Percentiles rank a stretch among this genome's conserved stretches.
Evolutionary conservation across 257 asterid species (phyloP).

Genomic region (Asclepias syriaca): DNA sequence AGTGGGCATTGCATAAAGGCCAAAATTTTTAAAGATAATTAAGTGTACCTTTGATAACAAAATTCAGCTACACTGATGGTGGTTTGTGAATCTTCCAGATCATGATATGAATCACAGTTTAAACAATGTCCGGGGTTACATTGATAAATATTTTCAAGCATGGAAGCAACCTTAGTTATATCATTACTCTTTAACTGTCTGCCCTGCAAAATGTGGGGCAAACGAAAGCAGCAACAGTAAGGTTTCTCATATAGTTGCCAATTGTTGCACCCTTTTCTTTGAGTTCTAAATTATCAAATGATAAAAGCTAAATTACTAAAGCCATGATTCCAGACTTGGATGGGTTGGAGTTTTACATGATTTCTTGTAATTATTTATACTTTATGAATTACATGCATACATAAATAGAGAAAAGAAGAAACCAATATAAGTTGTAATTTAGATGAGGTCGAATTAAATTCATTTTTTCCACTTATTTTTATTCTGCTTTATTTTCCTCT

Average conservation of each 20-base stretch:
- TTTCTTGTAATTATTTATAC: not conserved
- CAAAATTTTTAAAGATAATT: not conserved
- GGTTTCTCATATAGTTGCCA: not conserved
- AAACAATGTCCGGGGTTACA: slow-evolving; percentile 57
- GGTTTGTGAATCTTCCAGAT: slow-evolving; percentile 51
- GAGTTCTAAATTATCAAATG: not conserved
- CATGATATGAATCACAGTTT: slow-evolving; percentile 51
- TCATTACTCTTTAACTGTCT: slow-evolving; percentile 27
- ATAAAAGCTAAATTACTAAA: not conserved
- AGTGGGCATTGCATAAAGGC: not conserved
- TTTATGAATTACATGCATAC: not conserved
- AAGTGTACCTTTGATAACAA: slow-evolving; percentile 44
- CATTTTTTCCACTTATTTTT: not conserved
- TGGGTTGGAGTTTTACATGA: not conserved
- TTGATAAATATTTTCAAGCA: slow-evolving; percentile 30
- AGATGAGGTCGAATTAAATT: not conserved
- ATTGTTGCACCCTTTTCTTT: not conserved
- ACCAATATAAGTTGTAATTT: not conserved
- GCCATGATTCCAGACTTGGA: not conserved
- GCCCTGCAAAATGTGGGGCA: slow-evolving; percentile 28
- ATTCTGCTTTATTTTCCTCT: not conserved
- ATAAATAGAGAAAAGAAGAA: not conserved
- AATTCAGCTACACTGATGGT: slow-evolving; percentile 41
- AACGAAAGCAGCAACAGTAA: not conserved
- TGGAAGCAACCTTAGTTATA: slow-evolving; percentile 34